Base-by-base conservation (phyloP, 805 yeast genomes). In the Wickerhamiella sergipiensis region DNA sequence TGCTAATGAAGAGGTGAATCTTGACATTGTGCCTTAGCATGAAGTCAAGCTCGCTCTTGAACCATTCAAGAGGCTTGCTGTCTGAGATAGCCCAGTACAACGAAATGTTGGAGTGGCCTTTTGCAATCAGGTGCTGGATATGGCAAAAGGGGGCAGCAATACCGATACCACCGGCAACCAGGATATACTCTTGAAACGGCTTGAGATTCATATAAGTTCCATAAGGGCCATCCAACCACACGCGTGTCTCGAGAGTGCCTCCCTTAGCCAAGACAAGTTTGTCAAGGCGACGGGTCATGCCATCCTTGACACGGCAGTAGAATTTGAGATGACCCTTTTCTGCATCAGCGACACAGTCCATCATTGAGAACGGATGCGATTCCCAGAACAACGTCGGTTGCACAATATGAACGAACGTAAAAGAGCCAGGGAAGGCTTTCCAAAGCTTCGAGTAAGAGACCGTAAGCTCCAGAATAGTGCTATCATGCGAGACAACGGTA, bases 81-180 rank as follows among this genome's bases (percentile, higher is more conserved):
- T 79, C 77, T 50, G 81, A 69, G 9, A 83, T 70, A 10, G 75
- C 72, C 95, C 95, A 86, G 50, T 85, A 70, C 51, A 77, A 73
- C 31, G 70, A 64, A 40, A 63, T 61, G 18, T 24, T 33, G 6
- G 31, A 9, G 8, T 15, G 22, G 7, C 22, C 18, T 5, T 50
- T 15, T 15, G 36, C n/a, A 55, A 53, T 36, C 53, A 57, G 76
- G 45, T 55, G 59, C 29, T 53, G 48, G 12, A 76, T 78, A 52
- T 75, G 68, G 13, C 76, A 62, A 54, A 70, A 75, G 12, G 74
- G 65, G 1, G 77, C 80, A 0, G 84, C 75, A 57, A 79, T 67
- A 18, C 84, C 84, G 55, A 76, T 76, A 17, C 83, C 84, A 4
- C 83, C 83, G 13, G 79, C 74, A 5, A 78, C 55, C 47, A 69